Evolutionary conservation across 2,329 filamentous ascomycete species (phyloP), one percentile per base, ranked within the genome.

Genomic region (Aureobasidium mangrovei): DNA sequence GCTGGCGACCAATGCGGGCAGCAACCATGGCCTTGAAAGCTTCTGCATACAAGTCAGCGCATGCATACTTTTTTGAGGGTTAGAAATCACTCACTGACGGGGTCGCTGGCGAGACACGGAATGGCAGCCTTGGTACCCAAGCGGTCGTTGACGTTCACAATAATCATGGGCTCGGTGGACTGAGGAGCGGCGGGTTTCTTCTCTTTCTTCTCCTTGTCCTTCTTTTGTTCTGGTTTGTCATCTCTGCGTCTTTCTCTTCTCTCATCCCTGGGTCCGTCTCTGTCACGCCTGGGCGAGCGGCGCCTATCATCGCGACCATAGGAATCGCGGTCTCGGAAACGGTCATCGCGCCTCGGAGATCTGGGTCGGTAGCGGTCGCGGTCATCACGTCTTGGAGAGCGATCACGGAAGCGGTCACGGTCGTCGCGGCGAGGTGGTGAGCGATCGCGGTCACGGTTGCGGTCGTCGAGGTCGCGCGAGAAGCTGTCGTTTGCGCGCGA

Each of bases 81-180:
- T n/a, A 38, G 63, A 56, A 26, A 73, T 1, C 47, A 56, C 54
- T 51, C 36, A 56, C 54, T 85, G 60, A 96, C 84, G 6, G 84
- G 84, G 71, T 97, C 91, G 3, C 83, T 86, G 0, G 88, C 84
- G 55, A 95, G 76, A 67, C 91, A 96, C 0, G 91, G 91, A 59
- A 97, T 93, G 51, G 88, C 86, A 12, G 91, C 88, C 65, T 95
- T 95, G n/a, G 91, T 96, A 9, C 91, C 91, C 35, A 97, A 75
- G n/a, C 91, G 81, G 70, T 97, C 91, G 68, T 97, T 97, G 65
- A 97, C 83, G 64, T 91, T 83, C 18, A 97, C 91, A 49, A 95
- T 81, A 61, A 97, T 96, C 86, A 96, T 94, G 55, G 89, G 85
- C 65, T 94, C 86, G 4, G 76, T 72, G 38, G 67, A 69, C 58